Percentiles rank a stretch among this genome's conserved stretches.
Conservation (phyloP, 202 grass and related monocot species). For the Setaria viridis region DNA sequence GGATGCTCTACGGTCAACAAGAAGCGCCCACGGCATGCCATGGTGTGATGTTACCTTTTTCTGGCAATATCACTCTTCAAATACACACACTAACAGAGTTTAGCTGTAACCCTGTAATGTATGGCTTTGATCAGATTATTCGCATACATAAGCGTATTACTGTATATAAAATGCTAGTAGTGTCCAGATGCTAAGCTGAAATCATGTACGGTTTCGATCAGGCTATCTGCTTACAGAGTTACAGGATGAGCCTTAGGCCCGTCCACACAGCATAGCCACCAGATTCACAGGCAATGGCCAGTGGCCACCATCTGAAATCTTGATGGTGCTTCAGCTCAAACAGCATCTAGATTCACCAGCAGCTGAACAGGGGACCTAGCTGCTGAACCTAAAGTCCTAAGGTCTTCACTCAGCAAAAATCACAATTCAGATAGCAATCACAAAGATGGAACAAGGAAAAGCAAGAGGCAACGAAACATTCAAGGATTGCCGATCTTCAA, state of each 20-base stretch:
- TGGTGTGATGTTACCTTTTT: not conserved
- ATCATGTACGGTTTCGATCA: not conserved
- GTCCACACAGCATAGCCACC: not conserved
- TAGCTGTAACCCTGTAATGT: not conserved
- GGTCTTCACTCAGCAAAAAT: not conserved
- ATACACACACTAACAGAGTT: not conserved
- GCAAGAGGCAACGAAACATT: not conserved
- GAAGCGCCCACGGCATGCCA: constrained; percentile 27
- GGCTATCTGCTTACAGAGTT: not conserved
- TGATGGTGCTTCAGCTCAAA: not conserved
- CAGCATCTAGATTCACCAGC: not conserved
- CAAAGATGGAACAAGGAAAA: not conserved
- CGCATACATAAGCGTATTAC: not conserved
- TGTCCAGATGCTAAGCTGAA: not conserved
- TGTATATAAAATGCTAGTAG: not conserved
- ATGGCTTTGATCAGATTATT: not conserved
- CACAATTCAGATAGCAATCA: not conserved
- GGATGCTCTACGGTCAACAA: not conserved
- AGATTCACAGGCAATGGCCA: not conserved
- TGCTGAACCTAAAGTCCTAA: not conserved
- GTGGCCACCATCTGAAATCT: not conserved
- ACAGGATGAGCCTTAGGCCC: not conserved
- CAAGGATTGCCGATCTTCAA: constrained; percentile 1
- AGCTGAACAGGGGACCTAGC: not conserved
- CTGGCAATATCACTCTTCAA: not conserved